Conservation (phyloP, 179 eudicot species). For the Beta macrorhiza region DNA sequence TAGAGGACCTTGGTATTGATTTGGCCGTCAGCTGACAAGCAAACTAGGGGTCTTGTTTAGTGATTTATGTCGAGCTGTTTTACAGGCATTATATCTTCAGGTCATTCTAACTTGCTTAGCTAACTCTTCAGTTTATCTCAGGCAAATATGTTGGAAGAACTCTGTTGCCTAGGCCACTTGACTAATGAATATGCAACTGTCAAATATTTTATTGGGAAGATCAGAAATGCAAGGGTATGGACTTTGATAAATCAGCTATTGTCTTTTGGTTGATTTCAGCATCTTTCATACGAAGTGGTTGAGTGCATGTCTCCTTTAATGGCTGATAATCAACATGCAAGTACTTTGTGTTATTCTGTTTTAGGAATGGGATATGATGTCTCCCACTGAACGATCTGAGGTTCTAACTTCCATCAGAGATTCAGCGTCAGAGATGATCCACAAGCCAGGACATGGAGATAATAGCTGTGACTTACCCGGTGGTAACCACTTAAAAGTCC, state of each 20-base stretch:
- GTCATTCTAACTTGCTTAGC: neutral
- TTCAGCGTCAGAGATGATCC: conserved; percentile 38
- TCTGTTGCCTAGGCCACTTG: conserved; percentile 38
- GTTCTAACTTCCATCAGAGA: conserved; percentile 52
- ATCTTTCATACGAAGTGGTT: conserved; percentile 10
- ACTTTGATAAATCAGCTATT: conserved; percentile 6
- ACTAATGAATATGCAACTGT: conserved; percentile 43
- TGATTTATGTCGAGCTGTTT: neutral
- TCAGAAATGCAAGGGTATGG: conserved; percentile 61
- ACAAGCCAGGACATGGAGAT: conserved; percentile 44
- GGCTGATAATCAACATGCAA: neutral
- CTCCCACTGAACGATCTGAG: conserved; percentile 64
- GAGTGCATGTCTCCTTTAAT: neutral
- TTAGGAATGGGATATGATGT: conserved; percentile 77
- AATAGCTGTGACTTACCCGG: conserved; percentile 50
- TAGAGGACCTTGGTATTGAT: conserved; percentile 11
- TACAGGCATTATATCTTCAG: neutral
- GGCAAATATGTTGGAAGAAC: conserved; percentile 81
- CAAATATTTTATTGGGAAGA: conserved; percentile 52
- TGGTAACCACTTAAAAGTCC: conserved; percentile 67
- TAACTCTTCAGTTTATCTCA: conserved; percentile 18
- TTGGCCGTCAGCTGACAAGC: neutral
- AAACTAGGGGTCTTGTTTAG: neutral
- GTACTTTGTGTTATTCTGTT: conserved; percentile 10
- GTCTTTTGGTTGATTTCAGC: conserved; percentile 9